phyloP scores from a whole-genome alignment of 2,329 filamentous ascomycete genomes.

The Aspergillus transmontanensis region DNA sequence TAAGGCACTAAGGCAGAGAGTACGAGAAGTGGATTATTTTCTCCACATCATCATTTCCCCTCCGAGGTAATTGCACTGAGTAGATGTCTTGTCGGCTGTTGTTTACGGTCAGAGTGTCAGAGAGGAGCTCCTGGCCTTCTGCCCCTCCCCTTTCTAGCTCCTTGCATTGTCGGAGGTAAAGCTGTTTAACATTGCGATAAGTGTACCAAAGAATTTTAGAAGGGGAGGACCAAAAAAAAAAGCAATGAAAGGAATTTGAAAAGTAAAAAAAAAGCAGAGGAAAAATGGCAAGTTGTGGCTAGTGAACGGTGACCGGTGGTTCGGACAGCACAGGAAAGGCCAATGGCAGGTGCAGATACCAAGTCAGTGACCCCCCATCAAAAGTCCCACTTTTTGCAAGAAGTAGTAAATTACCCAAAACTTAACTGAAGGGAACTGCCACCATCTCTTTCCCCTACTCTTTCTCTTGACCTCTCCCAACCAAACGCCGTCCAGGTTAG shows the following conservation, averaged over 20 bases:
- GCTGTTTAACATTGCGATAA: background rate
- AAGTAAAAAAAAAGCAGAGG: background rate
- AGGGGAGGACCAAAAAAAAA: background rate
- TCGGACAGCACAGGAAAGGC: background rate
- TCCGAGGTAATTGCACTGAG: background rate
- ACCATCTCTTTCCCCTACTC: constrained; percentile 6
- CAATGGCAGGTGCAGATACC: background rate
- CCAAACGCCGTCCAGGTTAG: background rate
- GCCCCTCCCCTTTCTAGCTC: background rate
- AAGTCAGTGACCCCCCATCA: constrained; percentile 7
- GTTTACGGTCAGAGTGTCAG: background rate
- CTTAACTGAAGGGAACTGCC: constrained; percentile 8
- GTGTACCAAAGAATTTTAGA: background rate
- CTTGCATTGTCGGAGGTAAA: background rate
- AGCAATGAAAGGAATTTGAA: background rate
- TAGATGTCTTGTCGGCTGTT: background rate
- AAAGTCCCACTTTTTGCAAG: constrained; percentile 12
- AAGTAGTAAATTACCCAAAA: constrained; percentile 6
- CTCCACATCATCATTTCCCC: background rate
- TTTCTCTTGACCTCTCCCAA: constrained; percentile 12
- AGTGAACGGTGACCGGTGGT: constrained; percentile 2
- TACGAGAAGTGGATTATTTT: background rate
- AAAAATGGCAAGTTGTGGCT: constrained; percentile 8
- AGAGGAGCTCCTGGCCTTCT: background rate
- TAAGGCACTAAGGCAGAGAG: constrained; percentile 1